A percentile compares a stretch with the other conserved stretches of the same genome.
Evolutionary conservation across 345 rosid species (phyloP).

Genomic region (Ceriops tagal): DNA sequence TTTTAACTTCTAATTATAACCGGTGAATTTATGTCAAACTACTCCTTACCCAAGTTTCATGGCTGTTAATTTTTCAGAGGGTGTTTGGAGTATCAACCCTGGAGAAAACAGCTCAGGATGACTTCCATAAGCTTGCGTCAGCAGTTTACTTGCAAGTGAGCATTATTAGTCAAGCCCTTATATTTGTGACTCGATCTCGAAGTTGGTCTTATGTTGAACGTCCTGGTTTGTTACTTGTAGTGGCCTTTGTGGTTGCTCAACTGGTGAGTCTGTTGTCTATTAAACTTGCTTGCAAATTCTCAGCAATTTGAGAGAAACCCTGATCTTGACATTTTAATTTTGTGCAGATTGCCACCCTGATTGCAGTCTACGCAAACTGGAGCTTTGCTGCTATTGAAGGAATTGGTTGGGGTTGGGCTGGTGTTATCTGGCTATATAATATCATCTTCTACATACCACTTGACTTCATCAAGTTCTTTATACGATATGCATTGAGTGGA

Average conservation of each 20-base stretch:
- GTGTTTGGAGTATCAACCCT: conserved; percentile 77
- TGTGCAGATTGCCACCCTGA: conserved; percentile 82
- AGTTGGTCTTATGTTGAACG: conserved; percentile 96
- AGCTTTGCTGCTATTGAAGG: conserved; percentile 95
- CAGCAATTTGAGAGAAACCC: conserved; percentile 4
- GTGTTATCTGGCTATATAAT: conserved; percentile 96
- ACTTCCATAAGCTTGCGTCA: conserved; percentile 88
- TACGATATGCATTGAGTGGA: conserved; percentile 88
- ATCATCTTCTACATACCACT: conserved; percentile 82
- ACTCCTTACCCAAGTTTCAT: conserved; percentile 11
- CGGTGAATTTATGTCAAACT: conserved; percentile 4
- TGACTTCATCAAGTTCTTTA: conserved; percentile 86
- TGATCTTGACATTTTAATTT: conserved; percentile 6
- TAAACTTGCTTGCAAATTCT: conserved; percentile 9
- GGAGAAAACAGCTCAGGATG: conserved; percentile 88
- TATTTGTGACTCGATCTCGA: conserved; percentile 91
- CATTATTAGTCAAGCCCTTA: conserved; percentile 92
- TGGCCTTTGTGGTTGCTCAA: conserved; percentile 82
- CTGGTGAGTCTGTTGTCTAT: conserved; percentile 54
- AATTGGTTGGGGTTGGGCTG: conserved; percentile 99
- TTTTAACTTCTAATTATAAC: not conserved
- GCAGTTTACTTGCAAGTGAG: conserved; percentile 97
- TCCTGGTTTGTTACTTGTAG: conserved; percentile 73
- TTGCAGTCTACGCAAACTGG: conserved; percentile 95
- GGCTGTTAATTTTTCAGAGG: conserved; percentile 43